Conservation (phyloP, 257 asterid genomes). For the Gentiana macrophylla region DNA sequence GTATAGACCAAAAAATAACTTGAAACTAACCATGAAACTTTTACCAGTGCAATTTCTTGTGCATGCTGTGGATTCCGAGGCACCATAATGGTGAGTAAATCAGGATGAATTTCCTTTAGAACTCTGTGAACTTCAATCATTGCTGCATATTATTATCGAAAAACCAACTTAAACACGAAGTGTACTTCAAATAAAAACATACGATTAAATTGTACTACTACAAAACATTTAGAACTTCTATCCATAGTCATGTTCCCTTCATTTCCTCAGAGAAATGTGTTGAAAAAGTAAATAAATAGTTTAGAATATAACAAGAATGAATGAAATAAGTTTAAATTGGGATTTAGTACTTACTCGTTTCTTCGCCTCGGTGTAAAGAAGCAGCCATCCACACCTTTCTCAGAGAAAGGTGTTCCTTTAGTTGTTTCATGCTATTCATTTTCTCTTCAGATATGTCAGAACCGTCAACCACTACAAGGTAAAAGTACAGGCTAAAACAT, state of each 20-base stretch:
- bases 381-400: constrained; percentile 95
- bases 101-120: constrained; percentile 53
- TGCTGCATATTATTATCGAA: constrained; percentile 41
- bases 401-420: constrained; percentile 37
- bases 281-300: too few relatives aligned
- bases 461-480: constrained; percentile 38
- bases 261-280: too few relatives aligned
- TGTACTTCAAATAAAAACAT: too few relatives aligned
- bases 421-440: constrained; percentile 26
- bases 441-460: constrained; percentile 26
- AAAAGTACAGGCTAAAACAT: not conserved
- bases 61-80: constrained; percentile 75
- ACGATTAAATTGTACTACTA: too few relatives aligned
- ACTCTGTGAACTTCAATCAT: constrained; percentile 54
- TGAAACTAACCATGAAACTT: too few relatives aligned
- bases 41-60: constrained; percentile 55
- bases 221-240: too few relatives aligned
- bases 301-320: not conserved
- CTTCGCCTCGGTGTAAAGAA: constrained; percentile 88
- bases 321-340: not conserved
- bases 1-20: too few relatives aligned
- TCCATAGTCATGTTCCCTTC: too few relatives aligned
- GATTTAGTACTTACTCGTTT: constrained; percentile 36
- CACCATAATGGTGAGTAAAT: constrained; percentile 64
- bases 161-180: not conserved